These are phyloP conservation scores for Neopestalotiopsis clavispora DNA, from an alignment of 2,329 filamentous ascomycete genomes.

Conservation along the genomic window DNA sequence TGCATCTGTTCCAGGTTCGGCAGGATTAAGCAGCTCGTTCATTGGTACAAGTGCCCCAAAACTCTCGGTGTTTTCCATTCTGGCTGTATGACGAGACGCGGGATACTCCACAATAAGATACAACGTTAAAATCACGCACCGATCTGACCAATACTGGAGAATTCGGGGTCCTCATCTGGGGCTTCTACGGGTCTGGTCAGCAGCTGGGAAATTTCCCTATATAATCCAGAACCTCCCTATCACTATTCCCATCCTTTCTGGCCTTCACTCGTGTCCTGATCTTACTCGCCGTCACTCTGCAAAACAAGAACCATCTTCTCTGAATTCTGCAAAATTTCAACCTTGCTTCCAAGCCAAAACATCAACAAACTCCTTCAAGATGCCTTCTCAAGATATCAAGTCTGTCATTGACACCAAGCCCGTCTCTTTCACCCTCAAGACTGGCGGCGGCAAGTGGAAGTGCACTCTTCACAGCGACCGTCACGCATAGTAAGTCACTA, in stretches of 20 bases:
- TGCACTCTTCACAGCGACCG: slow-evolving; percentile 36
- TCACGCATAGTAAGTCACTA: slow-evolving; percentile 34
- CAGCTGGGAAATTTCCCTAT: slow-evolving; percentile 6
- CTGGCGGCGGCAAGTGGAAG: slow-evolving; percentile 34
- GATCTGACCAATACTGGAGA: slow-evolving; percentile 14
- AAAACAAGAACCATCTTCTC: not conserved
- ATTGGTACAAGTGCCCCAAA: slow-evolving; percentile 3
- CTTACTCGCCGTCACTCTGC: not conserved
- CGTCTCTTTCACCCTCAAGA: slow-evolving; percentile 36
- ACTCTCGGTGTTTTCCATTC: slow-evolving; percentile 9
- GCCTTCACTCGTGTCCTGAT: not conserved
- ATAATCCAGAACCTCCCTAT: not conserved
- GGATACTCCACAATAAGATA: slow-evolving; percentile 14
- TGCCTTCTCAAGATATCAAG: slow-evolving; percentile 34
- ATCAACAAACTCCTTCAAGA: slow-evolving; percentile 23
- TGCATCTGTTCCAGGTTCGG: slow-evolving; percentile 9
- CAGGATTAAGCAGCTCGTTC: slow-evolving; percentile 3
- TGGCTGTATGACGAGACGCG: not conserved
- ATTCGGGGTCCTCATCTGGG: slow-evolving; percentile 12
- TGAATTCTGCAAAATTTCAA: not conserved
- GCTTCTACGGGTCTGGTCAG: not conserved
- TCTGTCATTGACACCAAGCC: slow-evolving; percentile 33
- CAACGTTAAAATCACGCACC: slow-evolving; percentile 16
- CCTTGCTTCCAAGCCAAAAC: not conserved
- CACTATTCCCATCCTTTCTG: not conserved